Conservation (phyloP, 495 filamentous ascomycete genomes). For the Choiromyces venosus region DNA sequence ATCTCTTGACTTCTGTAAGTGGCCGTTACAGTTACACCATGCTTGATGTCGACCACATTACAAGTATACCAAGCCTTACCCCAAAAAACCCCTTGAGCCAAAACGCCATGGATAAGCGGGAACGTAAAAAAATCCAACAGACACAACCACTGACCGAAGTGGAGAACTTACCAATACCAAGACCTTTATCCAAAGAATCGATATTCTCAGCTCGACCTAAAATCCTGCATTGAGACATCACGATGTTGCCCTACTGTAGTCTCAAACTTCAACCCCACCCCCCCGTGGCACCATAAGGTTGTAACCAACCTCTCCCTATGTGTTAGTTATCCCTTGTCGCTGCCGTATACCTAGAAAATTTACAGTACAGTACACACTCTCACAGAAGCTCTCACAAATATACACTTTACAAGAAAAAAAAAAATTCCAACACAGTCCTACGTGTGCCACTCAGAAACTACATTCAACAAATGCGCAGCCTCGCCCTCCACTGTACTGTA, state of each 20-base stretch:
- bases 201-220: background rate
- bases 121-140: background rate
- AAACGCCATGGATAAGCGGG: background rate
- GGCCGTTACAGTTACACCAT: background rate
- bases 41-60: background rate
- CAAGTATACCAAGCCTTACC: background rate
- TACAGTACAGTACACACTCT: background rate
- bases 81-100: background rate
- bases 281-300: background rate
- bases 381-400: background rate
- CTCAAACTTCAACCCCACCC: too few relatives aligned
- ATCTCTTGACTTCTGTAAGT: background rate
- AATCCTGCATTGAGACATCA: background rate
- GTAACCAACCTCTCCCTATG: background rate
- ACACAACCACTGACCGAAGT: background rate
- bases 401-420: background rate
- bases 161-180: background rate
- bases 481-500: too few relatives aligned
- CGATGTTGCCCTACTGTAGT: background rate
- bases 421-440: background rate
- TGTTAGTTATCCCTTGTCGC: background rate
- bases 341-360: background rate
- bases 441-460: background rate
- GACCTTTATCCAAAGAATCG: background rate
- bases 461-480: background rate